Evolutionary conservation across 2,329 filamentous ascomycete genomes (phyloP), one percentile per base, ranked within the genome.

Genomic region (Penicillium corylophilum): DNA sequence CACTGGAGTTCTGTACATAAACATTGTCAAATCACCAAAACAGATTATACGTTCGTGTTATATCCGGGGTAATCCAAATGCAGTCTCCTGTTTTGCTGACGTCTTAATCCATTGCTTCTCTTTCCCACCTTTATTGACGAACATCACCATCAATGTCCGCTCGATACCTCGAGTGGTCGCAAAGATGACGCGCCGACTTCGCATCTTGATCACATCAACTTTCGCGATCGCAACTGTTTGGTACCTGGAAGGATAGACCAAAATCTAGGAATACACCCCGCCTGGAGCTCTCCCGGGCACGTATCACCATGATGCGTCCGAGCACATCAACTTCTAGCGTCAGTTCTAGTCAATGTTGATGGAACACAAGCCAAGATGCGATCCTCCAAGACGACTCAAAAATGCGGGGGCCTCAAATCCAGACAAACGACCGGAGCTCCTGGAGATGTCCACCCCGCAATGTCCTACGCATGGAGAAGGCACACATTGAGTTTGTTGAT

Each of bases 401-500:
- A 61, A 54, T 23, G 61, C 61, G 13, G 46, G 65, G 13, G 53
- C 61, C 2, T 55, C 54, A 1, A 51, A 62, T 28, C 60, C 60
- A 2, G 48, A 57, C 10, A 41, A 51, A 20, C 66, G 65, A 8
- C 66, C 67, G 15, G 63, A 70, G 42, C 43, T 66, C 2, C 50
- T 70, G 23, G 41, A 50, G 13, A 66, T 71, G 55, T 26, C 54
- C 1, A 40, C 44, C 44, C 1, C 42, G 54, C 2, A 67, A 71
- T 33, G 57, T 70, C 6, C 43, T 57, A 13, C 55, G 50, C 10
- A 60, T 71, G 61, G 63, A 56, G 35, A 50, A 55, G 5, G 61
- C 65, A 10, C 68, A 71, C 55, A 54, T 53, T 31, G 54, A 55
- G 4, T 70, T 70, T 49, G 54, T 68, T 9, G 50, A 61, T 7